Conservation (phyloP, 1,284 basidiomycete genomes). For the Omphalotus olearius region DNA sequence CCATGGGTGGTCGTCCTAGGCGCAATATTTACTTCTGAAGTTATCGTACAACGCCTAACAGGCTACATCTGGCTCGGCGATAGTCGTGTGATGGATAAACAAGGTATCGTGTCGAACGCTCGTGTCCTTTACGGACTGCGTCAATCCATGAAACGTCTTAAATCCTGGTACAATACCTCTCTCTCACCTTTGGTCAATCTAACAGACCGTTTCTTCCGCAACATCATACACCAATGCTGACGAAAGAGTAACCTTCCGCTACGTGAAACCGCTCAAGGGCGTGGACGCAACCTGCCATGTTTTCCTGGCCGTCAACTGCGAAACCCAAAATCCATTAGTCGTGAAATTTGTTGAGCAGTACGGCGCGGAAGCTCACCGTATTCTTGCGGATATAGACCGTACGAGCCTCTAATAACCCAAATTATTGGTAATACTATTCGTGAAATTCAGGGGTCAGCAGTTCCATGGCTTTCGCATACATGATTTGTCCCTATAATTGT, state of each 20-base stretch:
- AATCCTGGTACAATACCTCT: slow-evolving; percentile 1
- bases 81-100: slow-evolving; percentile 6
- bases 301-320: slow-evolving; percentile 1
- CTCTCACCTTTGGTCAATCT: background rate
- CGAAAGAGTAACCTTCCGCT: background rate
- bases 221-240: slow-evolving; percentile 1
- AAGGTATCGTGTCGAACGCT: slow-evolving; percentile 3
- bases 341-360: slow-evolving; percentile 17
- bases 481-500: too few relatives aligned
- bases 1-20: slow-evolving; percentile 13
- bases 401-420: too few relatives aligned
- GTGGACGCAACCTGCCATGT: slow-evolving; percentile 1
- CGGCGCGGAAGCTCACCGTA: slow-evolving; percentile 10
- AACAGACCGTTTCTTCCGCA: slow-evolving; percentile 5
- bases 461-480: too few relatives aligned
- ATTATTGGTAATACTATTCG: too few relatives aligned
- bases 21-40: slow-evolving; percentile 10
- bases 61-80: slow-evolving; percentile 8
- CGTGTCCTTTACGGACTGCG: slow-evolving; percentile 4
- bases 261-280: slow-evolving; percentile 5
- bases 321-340: slow-evolving; percentile 1
- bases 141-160: background rate
- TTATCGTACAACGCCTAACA: slow-evolving; percentile 12
- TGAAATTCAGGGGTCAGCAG: too few relatives aligned
- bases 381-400: slow-evolving; percentile 8